Base-by-base conservation (phyloP, 2,329 filamentous ascomycete genomes). In the Zalaria sp. region DNA sequence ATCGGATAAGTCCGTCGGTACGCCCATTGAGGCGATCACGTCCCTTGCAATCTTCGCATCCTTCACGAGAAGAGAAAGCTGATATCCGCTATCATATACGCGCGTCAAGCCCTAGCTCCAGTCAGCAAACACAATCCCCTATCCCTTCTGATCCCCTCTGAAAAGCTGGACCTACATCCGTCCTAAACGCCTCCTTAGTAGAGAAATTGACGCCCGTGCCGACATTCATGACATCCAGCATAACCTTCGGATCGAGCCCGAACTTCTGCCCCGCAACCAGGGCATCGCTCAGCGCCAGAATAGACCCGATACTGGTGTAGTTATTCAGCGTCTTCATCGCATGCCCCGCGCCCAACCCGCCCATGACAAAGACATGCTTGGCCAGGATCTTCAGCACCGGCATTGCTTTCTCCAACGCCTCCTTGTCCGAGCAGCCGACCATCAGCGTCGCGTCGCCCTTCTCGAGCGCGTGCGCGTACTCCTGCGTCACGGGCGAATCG, bases 201-300 rank as follows among this genome's bases (percentile, higher is more conserved):
- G 58, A 60, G 40, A 62, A 64, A 41, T 55, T 59, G 2, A 58
- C 53, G 3, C 61, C 62, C 0, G 61, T 64, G 4, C 61, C 62
- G 3, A 64, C 59, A 42, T 65, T 64, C 39, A 65, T 50, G 4
- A 60, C 60, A 38, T 65, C 59, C 38, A 65, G 57, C 60, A 64
- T 64, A 25, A 52, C 54, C 36, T 59, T 53, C 6, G 57, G 59
- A 41, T 60, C 54, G 1, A 61, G 49, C 1, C 59, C 59, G 37
- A 56, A 57, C 41, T 60, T 60, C 40, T 59, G 56, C 2, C 58
- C 59, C 3, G 55, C 54, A 0, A 59, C 51, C 4, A 60, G 38
- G 29, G 51, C 52, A 38, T 58, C 57, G 38, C 48, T 50, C 3
- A 58, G 43, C 5, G 56, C 57, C 38, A 54, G 55, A 9, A 60